Evolutionary conservation across 495 filamentous ascomycete genomes (phyloP).

Genomic region (Tuber borchii): DNA sequence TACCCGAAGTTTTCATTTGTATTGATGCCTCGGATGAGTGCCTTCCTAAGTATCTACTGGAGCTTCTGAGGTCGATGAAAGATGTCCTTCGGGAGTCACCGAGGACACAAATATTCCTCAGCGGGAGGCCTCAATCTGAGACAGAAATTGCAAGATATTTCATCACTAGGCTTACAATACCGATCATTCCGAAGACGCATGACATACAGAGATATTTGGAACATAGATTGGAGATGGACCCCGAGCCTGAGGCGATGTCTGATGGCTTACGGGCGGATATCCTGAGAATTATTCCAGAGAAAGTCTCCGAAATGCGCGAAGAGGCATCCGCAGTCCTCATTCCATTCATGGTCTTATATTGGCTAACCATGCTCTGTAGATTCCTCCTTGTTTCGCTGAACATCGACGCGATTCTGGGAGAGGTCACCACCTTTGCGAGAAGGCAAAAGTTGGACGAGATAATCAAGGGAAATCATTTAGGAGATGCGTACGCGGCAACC

Average conservation of each 20-base stretch:
- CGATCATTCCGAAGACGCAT: background rate
- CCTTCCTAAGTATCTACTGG: too few species aligned
- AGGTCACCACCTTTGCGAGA: background rate
- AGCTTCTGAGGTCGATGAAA: too few species aligned
- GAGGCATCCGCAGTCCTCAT: background rate
- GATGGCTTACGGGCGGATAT: too few species aligned
- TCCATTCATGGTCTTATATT: background rate
- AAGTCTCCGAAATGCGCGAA: background rate
- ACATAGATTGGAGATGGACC: background rate
- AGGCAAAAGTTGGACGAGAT: background rate
- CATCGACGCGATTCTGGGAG: background rate
- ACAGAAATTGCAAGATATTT: background rate
- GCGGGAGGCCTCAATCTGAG: background rate
- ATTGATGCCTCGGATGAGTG: too few species aligned
- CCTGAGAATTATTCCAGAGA: background rate
- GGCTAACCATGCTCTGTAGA: background rate
- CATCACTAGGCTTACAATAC: background rate
- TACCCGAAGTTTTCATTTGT: too few species aligned
- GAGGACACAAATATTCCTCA: too few species aligned
- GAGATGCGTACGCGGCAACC: background rate
- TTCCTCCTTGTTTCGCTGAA: background rate
- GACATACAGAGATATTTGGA: background rate
- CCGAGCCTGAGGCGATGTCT: background rate
- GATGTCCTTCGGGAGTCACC: too few species aligned
- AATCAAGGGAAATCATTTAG: background rate